Evolutionary conservation across 2,329 filamentous ascomycete species (phyloP).

Genomic region (Aspergillus japonicus): DNA sequence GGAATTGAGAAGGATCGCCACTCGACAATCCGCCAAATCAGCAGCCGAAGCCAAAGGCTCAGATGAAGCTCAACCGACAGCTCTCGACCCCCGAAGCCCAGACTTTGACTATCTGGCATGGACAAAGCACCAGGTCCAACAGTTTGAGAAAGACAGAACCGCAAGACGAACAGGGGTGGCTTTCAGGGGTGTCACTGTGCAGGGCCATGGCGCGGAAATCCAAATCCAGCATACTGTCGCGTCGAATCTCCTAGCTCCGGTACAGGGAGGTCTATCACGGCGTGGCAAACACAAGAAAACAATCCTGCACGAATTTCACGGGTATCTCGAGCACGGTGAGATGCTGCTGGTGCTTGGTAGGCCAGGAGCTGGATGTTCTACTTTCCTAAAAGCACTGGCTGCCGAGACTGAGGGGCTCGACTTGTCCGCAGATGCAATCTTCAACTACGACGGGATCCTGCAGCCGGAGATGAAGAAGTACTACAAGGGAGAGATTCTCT

Average conservation of each 20-base stretch:
- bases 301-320: constrained; percentile 56
- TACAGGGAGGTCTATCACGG: constrained; percentile 51
- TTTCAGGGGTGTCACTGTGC: constrained; percentile 65
- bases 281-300: constrained; percentile 53
- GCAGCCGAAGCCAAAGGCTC: neutral
- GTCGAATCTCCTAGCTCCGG: constrained; percentile 57
- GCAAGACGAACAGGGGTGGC: constrained; percentile 57
- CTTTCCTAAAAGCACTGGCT: constrained; percentile 77
- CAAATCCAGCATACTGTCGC: constrained; percentile 68
- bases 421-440: constrained; percentile 65
- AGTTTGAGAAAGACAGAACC: constrained; percentile 57
- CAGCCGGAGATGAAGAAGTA: constrained; percentile 71
- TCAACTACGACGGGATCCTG: constrained; percentile 71
- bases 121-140: constrained; percentile 48
- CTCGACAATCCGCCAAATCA: neutral
- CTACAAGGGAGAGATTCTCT: constrained; percentile 40
- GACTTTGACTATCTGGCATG: constrained; percentile 57
- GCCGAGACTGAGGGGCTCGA: constrained; percentile 79
- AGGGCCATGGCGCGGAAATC: constrained; percentile 64
- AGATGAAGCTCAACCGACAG: constrained; percentile 19
- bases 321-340: constrained; percentile 52
- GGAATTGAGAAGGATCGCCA: neutral
- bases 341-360: constrained; percentile 42
- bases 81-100: constrained; percentile 51
- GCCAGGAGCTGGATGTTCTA: constrained; percentile 62